These are phyloP conservation scores for Aquilaria malaccensis DNA, from an alignment of 345 rosid species.

Conservation along the genomic window DNA sequence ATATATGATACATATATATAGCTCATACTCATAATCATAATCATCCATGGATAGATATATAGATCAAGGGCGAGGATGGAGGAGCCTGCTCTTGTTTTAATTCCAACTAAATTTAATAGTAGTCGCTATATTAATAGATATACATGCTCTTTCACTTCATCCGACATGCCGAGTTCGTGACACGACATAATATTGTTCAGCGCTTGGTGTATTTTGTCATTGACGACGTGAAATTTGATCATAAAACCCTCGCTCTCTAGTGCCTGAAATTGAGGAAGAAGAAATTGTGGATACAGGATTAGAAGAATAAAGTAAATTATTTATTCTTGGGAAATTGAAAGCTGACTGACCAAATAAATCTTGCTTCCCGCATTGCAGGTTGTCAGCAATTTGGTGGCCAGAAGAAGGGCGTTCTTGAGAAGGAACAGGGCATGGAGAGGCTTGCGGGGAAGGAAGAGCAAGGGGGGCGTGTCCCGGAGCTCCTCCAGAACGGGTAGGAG, in stretches of 20 bases:
- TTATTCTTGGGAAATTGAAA: neutral
- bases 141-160: slow-evolving; percentile 60
- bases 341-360: slow-evolving; percentile 47
- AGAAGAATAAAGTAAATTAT: neutral
- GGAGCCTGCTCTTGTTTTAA: too few relatives aligned
- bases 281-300: neutral
- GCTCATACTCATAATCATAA: too few relatives aligned
- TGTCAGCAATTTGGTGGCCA: slow-evolving; percentile 40
- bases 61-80: too few relatives aligned
- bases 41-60: too few relatives aligned
- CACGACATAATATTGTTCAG: slow-evolving; percentile 29
- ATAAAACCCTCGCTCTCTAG: slow-evolving; percentile 44
- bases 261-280: slow-evolving; percentile 37
- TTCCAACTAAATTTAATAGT: too few relatives aligned
- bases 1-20: neutral
- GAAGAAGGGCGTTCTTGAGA: slow-evolving; percentile 39
- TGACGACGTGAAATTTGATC: slow-evolving; percentile 38
- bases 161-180: slow-evolving; percentile 47
- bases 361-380: slow-evolving; percentile 76
- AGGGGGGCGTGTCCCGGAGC: slow-evolving; percentile 25
- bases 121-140: too few relatives aligned
- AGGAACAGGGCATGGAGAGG: slow-evolving; percentile 19
- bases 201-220: slow-evolving; percentile 39
- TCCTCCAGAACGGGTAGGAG: slow-evolving; percentile 60
- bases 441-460: slow-evolving; percentile 15